Evolutionary conservation across 306 rosid genomes (phyloP), one percentile per base, ranked within the genome.

Genomic region (Senna tora): DNA sequence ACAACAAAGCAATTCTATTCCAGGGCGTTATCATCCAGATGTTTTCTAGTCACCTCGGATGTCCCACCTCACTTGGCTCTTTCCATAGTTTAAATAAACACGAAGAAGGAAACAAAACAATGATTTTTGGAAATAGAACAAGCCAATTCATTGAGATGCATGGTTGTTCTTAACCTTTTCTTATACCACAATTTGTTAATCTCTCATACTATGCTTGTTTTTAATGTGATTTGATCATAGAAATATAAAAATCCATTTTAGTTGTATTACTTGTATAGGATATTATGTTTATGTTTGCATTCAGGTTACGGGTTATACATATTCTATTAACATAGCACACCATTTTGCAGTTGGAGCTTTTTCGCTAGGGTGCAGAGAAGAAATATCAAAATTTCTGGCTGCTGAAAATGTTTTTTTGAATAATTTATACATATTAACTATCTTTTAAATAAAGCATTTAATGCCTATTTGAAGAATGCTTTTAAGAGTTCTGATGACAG

Each of bases 11-110:
- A 92, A 77, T 82, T 89, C 96, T 55, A 87, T 92, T 47, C 93
- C 96, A 1, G 96, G 92, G 33, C 94, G 73, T 36, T 92, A 86
- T 75, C 89, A 92, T 79, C 97, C 97, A 1, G 94, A 92, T 69
- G 92, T 92, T 65, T 92, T 89, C 86, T 92, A 77, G 83, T 39
- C 53, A 39, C 19, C 21, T 30, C 5, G 10, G 51, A 52, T 59
- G 34, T 43, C 19, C 43, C 59, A 49, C 22, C 17, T 50, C 57
- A 49, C 33, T 47, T 59, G 54, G 30, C 32, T 72, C 66, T 42
- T 57, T 36, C 30, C 50, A 25, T 74, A 62, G 56, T 43, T 36
- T 61, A 33, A 58, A 20, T 66, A 39, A 66, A 60, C 82, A 72
- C 5, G 49, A 50, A 76, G 69, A 59, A 67, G 69, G 51, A 25